Conservation (phyloP, 352 stramenopile genomes). For the Pythium oligandrum region DNA sequence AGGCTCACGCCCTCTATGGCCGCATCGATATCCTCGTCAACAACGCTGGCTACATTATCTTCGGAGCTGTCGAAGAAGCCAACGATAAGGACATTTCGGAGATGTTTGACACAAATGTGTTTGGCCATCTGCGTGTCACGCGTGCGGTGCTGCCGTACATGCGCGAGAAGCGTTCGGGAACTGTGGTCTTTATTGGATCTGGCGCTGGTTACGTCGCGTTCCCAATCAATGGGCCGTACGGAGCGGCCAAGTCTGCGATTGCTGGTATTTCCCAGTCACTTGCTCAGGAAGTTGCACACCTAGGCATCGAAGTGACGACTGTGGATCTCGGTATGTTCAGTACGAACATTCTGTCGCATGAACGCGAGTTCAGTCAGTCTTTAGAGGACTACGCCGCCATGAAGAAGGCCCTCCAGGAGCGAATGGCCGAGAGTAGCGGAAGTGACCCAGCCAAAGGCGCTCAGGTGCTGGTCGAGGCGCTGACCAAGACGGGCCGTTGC, state of each 20-base stretch:
- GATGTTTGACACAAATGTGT: slow-evolving; percentile 44
- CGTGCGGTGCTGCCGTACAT: slow-evolving; percentile 35
- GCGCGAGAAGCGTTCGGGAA: slow-evolving; percentile 24
- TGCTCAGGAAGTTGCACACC: slow-evolving; percentile 23
- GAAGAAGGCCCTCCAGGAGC: not conserved
- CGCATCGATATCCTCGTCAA: slow-evolving; percentile 8
- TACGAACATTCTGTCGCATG: not conserved
- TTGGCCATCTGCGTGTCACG: slow-evolving; percentile 28
- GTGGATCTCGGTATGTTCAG: slow-evolving; percentile 6
- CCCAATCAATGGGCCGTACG: slow-evolving; percentile 29
- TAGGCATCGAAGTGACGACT: slow-evolving; percentile 22
- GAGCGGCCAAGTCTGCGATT: slow-evolving; percentile 34
- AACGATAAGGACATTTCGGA: slow-evolving; percentile 29
- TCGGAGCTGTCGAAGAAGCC: slow-evolving; percentile 15
- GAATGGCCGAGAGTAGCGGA: not conserved
- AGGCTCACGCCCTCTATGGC: slow-evolving; percentile 1
- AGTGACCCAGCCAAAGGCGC: slow-evolving; percentile 15
- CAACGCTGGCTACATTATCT: slow-evolving; percentile 9
- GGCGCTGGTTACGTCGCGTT: slow-evolving; percentile 24
- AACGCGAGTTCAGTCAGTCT: not conserved
- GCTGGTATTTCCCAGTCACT: slow-evolving; percentile 29
- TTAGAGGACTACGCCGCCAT: too few relatives aligned
- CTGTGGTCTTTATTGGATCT: slow-evolving; percentile 39
- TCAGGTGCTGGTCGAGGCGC: slow-evolving; percentile 17
- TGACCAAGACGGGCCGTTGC: slow-evolving; percentile 23